These are phyloP conservation scores for Cryptococcus sp. DNA, from an alignment of 1,284 basidiomycete species.

Conservation along the genomic window DNA sequence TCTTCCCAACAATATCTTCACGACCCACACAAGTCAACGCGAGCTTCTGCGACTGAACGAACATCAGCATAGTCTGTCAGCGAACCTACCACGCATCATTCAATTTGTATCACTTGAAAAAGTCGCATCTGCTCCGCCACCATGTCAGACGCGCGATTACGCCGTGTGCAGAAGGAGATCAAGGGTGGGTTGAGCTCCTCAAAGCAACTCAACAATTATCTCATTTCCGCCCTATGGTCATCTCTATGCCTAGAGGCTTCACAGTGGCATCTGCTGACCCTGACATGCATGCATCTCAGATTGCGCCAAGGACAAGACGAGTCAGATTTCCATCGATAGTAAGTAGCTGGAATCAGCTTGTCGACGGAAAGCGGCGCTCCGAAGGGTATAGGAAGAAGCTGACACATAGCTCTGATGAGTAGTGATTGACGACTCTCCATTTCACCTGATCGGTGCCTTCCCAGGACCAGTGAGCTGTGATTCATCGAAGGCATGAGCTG, in stretches of 20 bases:
- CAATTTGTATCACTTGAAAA: no score
- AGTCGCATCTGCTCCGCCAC: conserved; percentile 1
- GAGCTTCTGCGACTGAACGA: no score
- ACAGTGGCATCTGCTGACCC: neutral
- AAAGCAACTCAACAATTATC: neutral
- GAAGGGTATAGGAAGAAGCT: neutral
- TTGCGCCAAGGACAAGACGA: conserved; percentile 90
- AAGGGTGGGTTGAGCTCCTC: conserved; percentile 60
- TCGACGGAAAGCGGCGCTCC: neutral
- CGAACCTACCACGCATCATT: no score
- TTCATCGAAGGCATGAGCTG: neutral
- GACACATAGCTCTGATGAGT: neutral
- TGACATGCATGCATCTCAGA: conserved; percentile 56
- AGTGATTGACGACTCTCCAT: conserved; percentile 81
- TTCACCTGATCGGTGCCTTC: conserved; percentile 85
- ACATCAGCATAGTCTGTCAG: no score
- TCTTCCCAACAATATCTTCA: neutral
- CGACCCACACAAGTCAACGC: no score
- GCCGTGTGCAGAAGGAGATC: conserved; percentile 91
- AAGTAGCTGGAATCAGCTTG: conserved; percentile 14
- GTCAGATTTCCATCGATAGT: conserved; percentile 74
- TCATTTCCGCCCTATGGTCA: no score
- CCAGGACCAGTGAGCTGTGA: conserved; percentile 70
- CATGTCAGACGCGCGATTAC: conserved; percentile 74
- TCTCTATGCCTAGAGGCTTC: neutral